Base-by-base conservation (phyloP, 1,284 basidiomycete genomes). In the Coniferiporia weirii region DNA sequence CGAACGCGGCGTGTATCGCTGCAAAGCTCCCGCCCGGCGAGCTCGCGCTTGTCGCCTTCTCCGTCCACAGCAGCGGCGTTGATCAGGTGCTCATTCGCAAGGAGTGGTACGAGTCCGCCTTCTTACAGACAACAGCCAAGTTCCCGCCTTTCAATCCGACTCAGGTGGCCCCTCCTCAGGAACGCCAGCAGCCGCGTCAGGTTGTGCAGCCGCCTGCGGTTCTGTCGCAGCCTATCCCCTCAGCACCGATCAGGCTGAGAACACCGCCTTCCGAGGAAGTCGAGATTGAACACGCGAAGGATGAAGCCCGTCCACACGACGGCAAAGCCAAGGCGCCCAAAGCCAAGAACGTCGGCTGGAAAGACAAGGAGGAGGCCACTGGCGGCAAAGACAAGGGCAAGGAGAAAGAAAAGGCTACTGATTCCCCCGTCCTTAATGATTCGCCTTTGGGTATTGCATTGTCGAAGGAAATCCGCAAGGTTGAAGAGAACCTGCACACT, bases 21-120 rank as follows among this genome's bases (percentile, higher is more conserved):
- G 89, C 89, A 2, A 91, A 91, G 67, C 78, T 90, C 13, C 76
- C 80, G 12, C 82, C 85, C 0, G 87, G 87, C 36, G 87, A 89
- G 64, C 74, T 91, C 32, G 89, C 89, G 17, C 77, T 92, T 50
- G 87, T 91, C 8, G 88, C 87, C 34, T 91, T 91, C 73, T 88
- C 87, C 8, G 89, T 92, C 19, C 89, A 91, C 67, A 84, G 87
- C 10, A 83, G 80, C 34, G 90, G 89, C 27, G 89, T 93, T 19
- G 90, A 93, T 68, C 90, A 92, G 68, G 82, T 93, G 27, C 78
- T 91, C 46, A 87, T 93, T 65, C 81, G 87, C 64, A 86, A 83
- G 70, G 90, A 92, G 67, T 91, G 87, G 86, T 90, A 82, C 66
- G 87, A 89, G 62, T 69, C 75, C 17, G 89, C 89, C 0, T 71